phyloP scores from a whole-genome alignment of 352 stramenopile genomes.

The Globisporangium spinosum region DNA sequence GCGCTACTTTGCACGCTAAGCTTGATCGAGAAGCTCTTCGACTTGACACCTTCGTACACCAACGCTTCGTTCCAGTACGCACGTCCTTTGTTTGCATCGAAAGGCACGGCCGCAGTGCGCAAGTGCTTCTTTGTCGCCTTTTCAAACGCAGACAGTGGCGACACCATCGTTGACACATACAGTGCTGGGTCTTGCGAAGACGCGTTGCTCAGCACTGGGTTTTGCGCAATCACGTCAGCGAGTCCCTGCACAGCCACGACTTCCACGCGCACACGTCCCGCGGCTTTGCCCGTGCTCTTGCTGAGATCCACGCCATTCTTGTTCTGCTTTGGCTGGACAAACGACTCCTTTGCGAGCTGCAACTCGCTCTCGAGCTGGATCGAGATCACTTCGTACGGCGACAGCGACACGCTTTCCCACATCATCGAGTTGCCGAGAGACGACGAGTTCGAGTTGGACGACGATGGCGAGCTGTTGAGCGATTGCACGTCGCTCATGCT shows the following conservation, averaged over 20 bases:
- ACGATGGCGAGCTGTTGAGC: conserved; percentile 34
- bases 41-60: conserved; percentile 64
- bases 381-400: conserved; percentile 61
- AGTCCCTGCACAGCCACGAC: conserved; percentile 43
- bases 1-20: conserved; percentile 53
- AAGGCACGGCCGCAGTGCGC: conserved; percentile 30
- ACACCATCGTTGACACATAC: conserved; percentile 60
- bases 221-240: conserved; percentile 27
- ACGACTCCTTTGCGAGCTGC: conserved; percentile 44
- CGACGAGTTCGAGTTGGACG: conserved; percentile 31
- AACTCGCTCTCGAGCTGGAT: conserved; percentile 71
- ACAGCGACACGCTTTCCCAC: conserved; percentile 79
- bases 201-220: conserved; percentile 29
- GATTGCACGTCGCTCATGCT: conserved; percentile 40
- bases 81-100: conserved; percentile 18
- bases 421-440: conserved; percentile 58
- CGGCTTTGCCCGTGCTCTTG: conserved; percentile 48
- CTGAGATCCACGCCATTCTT: conserved; percentile 75
- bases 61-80: conserved; percentile 52
- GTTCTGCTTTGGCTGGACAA: conserved; percentile 48
- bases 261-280: conserved; percentile 45
- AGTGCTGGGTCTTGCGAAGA: conserved; percentile 24
- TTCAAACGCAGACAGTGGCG: conserved; percentile 57
- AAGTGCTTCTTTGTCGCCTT: conserved; percentile 70
- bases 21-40: conserved; percentile 62